A percentile compares a stretch with the other conserved stretches of the same genome.
Conservation (phyloP, 2,329 filamentous ascomycete species). For the Fusarium buharicum region DNA sequence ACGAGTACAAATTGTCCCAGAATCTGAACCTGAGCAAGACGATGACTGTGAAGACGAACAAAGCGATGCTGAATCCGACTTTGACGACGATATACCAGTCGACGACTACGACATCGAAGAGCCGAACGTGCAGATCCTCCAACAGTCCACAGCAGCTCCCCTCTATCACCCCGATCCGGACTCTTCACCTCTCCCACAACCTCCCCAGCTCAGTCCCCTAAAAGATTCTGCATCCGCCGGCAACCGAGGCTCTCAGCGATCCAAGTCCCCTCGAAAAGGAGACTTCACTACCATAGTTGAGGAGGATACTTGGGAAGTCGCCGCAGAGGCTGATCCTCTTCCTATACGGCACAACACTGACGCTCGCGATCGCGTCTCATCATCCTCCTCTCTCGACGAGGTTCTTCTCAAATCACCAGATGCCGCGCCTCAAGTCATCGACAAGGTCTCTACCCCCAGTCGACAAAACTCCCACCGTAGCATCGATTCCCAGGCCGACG, state of each 20-base stretch:
- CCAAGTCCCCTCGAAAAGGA: conserved; percentile 48
- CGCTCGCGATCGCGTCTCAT: conserved; percentile 42
- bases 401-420: conserved; percentile 46
- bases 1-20: conserved; percentile 20
- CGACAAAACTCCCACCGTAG: conserved; percentile 32
- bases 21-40: conserved; percentile 45
- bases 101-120: conserved; percentile 56
- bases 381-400: conserved; percentile 50
- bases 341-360: conserved; percentile 13
- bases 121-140: conserved; percentile 58
- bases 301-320: conserved; percentile 59
- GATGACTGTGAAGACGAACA: conserved; percentile 40
- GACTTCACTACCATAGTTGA: conserved; percentile 60
- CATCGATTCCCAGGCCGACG: conserved; percentile 25
- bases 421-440: conserved; percentile 16
- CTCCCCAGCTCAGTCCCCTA: conserved; percentile 62
- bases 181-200: conserved; percentile 59
- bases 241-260: conserved; percentile 54
- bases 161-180: conserved; percentile 46
- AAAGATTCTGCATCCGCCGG: conserved; percentile 63
- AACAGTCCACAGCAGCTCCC: conserved; percentile 54
- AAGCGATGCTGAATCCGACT: conserved; percentile 55
- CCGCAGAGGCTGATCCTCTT: conserved; percentile 40
- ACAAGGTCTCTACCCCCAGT: conserved; percentile 32
- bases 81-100: conserved; percentile 58